phyloP scores from a whole-genome alignment of 768 basidiomycete genomes.

The Tylopilus felleus region DNA sequence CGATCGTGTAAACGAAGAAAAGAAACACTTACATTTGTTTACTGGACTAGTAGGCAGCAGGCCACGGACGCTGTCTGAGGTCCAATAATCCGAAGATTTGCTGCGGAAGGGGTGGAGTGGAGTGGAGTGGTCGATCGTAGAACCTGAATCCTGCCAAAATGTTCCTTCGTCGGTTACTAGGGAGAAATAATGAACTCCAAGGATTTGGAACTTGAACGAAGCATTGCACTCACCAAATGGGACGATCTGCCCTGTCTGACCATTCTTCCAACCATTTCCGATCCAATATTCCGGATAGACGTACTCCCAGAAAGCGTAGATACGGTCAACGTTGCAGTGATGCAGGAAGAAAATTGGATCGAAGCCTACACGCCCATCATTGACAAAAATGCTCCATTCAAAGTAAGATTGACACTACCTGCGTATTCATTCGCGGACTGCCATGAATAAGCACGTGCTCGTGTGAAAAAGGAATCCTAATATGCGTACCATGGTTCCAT shows the following conservation, averaged over 20 bases:
- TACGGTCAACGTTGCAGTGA: constrained; percentile 18
- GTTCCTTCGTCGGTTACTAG: constrained; percentile 2
- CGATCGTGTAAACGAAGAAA: not conserved
- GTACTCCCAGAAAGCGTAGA: constrained; percentile 23
- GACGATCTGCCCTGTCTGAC: not conserved
- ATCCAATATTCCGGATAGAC: constrained; percentile 21
- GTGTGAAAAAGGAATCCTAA: not conserved
- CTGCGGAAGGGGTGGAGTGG: constrained; percentile 15
- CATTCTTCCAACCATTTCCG: constrained; percentile 8
- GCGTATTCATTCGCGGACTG: constrained; percentile 16
- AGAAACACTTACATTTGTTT: constrained; percentile 7
- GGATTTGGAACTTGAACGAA: not conserved
- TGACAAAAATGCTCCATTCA: not conserved
- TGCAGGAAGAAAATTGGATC: constrained; percentile 21
- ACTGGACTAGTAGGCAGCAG: not conserved
- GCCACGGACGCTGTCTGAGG: constrained; percentile 9
- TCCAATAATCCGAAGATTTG: constrained; percentile 8
- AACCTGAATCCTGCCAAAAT: not conserved
- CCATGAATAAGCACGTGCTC: not conserved
- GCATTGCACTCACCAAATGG: constrained; percentile 13
- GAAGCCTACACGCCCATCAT: not conserved
- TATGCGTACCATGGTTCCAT: constrained; percentile 16
- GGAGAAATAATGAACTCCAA: not conserved
- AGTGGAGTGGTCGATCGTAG: not conserved
- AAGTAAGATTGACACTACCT: not conserved